Percentiles rank a stretch among this genome's conserved stretches.
phyloP scores from a whole-genome alignment of 495 filamentous ascomycete species.

The Neurospora sp. region DNA sequence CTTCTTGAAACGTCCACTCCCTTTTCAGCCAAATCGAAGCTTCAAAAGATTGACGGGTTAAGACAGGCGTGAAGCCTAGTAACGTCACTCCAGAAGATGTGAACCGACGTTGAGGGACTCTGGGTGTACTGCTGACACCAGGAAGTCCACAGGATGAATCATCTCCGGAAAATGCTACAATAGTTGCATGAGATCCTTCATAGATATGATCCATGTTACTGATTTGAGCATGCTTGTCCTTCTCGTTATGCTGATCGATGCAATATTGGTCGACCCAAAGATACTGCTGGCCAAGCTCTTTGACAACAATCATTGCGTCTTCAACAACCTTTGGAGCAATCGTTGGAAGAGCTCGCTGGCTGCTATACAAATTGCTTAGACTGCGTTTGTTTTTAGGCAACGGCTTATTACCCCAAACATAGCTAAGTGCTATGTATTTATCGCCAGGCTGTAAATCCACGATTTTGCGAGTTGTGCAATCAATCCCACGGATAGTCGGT shows the following conservation, averaged over 20 bases:
- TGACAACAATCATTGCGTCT: neutral
- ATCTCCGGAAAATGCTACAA: neutral
- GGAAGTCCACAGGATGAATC: neutral
- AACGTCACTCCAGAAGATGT: rapidly evolving
- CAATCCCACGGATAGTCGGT: neutral
- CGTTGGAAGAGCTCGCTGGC: too few species aligned
- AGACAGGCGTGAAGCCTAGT: rapidly evolving
- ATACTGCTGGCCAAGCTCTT: neutral
- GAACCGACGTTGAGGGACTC: neutral
- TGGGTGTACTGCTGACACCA: neutral
- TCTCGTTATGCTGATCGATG: slow-evolving; percentile 1
- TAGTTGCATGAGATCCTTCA: neutral
- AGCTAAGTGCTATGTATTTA: neutral
- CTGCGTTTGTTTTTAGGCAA: neutral
- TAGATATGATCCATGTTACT: neutral
- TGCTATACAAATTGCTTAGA: too few species aligned
- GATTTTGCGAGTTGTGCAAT: neutral
- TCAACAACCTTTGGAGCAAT: neutral
- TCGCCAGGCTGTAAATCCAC: neutral
- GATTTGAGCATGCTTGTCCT: neutral
- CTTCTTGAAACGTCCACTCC: neutral
- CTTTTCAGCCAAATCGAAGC: neutral
- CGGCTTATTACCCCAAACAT: neutral
- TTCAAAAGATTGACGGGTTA: neutral
- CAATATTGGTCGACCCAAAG: slow-evolving; percentile 9